phyloP scores from a whole-genome alignment of 176 grass and related monocot genomes.

The Oropetium thomaeum region DNA sequence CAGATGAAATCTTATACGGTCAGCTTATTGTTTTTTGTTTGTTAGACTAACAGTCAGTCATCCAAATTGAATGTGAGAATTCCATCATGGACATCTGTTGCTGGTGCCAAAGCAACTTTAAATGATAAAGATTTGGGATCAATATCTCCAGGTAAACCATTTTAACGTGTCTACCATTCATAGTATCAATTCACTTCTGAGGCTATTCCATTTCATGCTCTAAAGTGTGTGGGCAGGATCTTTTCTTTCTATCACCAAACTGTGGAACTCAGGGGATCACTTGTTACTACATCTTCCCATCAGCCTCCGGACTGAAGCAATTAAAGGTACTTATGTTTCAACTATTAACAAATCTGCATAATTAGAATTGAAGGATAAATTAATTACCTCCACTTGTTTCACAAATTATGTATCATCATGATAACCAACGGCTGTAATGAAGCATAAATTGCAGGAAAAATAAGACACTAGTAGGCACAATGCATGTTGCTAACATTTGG shows the following conservation, averaged over 20 bases:
- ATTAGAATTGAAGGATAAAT: background rate
- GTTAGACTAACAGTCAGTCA: conserved; percentile 50
- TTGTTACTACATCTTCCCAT: conserved; percentile 57
- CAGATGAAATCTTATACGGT: background rate
- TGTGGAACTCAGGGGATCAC: conserved; percentile 71
- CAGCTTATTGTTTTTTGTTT: conserved; percentile 30
- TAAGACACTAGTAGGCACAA: background rate
- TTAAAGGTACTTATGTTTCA: conserved; percentile 62
- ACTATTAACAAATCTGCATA: background rate
- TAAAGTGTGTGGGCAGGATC: conserved; percentile 49
- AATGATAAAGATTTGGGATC: conserved; percentile 61
- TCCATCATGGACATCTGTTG: conserved; percentile 77
- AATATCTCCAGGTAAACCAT: conserved; percentile 57
- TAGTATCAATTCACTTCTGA: background rate
- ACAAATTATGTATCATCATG: background rate
- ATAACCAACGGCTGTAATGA: background rate
- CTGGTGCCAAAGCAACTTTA: conserved; percentile 51
- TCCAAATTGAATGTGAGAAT: conserved; percentile 73
- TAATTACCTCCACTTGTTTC: background rate
- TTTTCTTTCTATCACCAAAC: conserved; percentile 65
- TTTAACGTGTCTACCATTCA: conserved; percentile 8
- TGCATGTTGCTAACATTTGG: background rate
- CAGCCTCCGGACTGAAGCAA: conserved; percentile 54
- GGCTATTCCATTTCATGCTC: conserved; percentile 1
- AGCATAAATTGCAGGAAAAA: background rate